Evolutionary conservation across 1,284 basidiomycete species (phyloP), one percentile per base, ranked within the genome.

Genomic region (Cryptococcus jaspeensis): DNA sequence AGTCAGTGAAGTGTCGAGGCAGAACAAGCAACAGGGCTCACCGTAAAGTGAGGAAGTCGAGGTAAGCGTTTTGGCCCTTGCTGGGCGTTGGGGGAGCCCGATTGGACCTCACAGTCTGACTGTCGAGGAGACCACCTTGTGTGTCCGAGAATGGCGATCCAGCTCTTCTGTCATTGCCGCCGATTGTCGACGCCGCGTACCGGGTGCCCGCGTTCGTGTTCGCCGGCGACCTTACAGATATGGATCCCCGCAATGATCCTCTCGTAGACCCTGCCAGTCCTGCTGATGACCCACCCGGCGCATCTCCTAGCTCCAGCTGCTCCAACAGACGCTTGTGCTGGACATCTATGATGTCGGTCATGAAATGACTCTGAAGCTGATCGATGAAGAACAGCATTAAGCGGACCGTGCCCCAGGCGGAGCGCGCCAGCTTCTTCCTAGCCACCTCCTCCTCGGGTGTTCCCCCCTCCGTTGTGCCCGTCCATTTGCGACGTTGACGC

Each of bases 301-400:
- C 20, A 13, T 49, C 23, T 7, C 55, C 45, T n/a, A 59, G 35
- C 13, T 60, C 53, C 9, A 77, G 58, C 42, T 71, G 60, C 20
- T 64, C 64, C 4, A 74, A 58, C 11, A 75, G 59, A 2, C 64
- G 57, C 5, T 55, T 78, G 69, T 88, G 92, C 72, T 95, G 91
- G 15, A 87, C 84, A 58, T 93, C 92, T 32, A 94, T 83, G 7
- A 95, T 90, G 64, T 95, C 92, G 62, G 85, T 89, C 89, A 92
- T 90, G 60, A 90, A 83, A 73, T 93, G 92, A 7, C 85, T 85
- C 49, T 89, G 78, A 8, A 93, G 71, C 36, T 78, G 63, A 55
- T 93, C 92, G 55, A 95, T 78, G 72, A 93, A 93, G 90, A 92
- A 94, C 46, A 86, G 84, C 90, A 94, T 92, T 64, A 88, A 84